phyloP scores from a whole-genome alignment of 345 rosid genomes.

The Noccaea bulbosa region DNA sequence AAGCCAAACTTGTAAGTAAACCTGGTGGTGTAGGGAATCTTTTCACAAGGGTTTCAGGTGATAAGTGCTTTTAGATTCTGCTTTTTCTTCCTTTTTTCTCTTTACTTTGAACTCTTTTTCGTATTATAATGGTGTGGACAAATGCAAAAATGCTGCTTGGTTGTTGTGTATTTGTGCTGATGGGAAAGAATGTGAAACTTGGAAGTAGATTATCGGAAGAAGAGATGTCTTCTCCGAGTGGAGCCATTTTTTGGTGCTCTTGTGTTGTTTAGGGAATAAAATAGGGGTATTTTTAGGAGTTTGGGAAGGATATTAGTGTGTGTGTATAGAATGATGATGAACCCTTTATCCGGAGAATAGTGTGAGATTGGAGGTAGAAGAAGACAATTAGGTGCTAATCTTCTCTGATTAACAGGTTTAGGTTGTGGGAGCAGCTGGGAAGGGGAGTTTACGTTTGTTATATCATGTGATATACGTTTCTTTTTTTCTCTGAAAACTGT shows the following conservation, averaged over 20 bases:
- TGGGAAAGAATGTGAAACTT: conserved; percentile 46
- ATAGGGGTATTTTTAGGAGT: conserved; percentile 11
- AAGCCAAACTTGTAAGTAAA: conserved; percentile 47
- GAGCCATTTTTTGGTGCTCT: conserved; percentile 73
- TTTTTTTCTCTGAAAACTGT: not conserved
- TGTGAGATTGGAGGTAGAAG: conserved; percentile 32
- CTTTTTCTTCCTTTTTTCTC: conserved; percentile 2
- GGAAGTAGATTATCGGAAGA: conserved; percentile 49
- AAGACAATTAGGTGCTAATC: conserved; percentile 15
- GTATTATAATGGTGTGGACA: conserved; percentile 39
- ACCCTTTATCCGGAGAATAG: conserved; percentile 29
- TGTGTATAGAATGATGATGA: conserved; percentile 39
- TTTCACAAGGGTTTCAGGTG: conserved; percentile 41
- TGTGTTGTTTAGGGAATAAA: conserved; percentile 39
- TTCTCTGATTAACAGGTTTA: conserved; percentile 35
- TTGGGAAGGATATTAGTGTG: conserved; percentile 27
- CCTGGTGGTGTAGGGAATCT: conserved; percentile 46
- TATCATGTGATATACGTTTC: conserved; percentile 17
- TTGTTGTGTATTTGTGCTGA: conserved; percentile 57
- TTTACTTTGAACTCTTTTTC: conserved; percentile 32
- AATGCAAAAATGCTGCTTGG: conserved; percentile 41
- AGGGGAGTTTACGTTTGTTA: conserved; percentile 4
- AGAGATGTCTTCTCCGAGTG: conserved; percentile 44
- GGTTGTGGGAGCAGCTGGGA: conserved; percentile 21
- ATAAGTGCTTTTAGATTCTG: conserved; percentile 36